These are phyloP conservation scores for Colletotrichum sp. DNA, from an alignment of 2,329 filamentous ascomycete species.

Conservation along the genomic window DNA sequence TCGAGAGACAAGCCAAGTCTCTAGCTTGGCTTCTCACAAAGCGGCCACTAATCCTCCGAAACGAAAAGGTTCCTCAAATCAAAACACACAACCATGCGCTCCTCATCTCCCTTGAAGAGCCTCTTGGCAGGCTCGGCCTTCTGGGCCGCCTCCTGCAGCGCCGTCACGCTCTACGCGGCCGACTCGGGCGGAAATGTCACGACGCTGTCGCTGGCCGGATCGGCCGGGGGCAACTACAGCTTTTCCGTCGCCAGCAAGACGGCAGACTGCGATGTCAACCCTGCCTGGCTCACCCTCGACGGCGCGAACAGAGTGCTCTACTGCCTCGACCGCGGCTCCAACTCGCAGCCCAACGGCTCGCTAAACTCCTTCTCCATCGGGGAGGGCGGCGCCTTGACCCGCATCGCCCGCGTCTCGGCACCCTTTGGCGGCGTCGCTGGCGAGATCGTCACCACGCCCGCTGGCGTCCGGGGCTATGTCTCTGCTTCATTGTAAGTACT, in stretches of 20 bases:
- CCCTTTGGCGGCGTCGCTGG: constrained; percentile 22
- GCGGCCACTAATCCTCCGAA: background rate
- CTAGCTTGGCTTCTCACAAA: background rate
- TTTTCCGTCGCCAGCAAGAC: constrained; percentile 20
- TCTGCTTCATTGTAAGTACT: constrained; percentile 22
- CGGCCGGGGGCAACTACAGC: constrained; percentile 7
- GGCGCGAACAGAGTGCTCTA: constrained; percentile 15
- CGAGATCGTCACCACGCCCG: constrained; percentile 21
- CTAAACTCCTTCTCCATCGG: constrained; percentile 23
- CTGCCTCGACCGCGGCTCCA: constrained; percentile 18
- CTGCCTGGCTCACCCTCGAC: constrained; percentile 20
- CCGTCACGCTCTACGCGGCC: constrained; percentile 22
- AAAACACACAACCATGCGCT: background rate
- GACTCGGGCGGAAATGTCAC: constrained; percentile 23
- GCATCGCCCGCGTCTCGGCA: constrained; percentile 19
- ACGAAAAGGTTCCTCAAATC: background rate
- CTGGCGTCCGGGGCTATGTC: constrained; percentile 22
- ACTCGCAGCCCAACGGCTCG: constrained; percentile 8
- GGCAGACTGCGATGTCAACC: constrained; percentile 20
- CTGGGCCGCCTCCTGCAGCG: constrained; percentile 7
- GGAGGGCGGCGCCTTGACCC: constrained; percentile 15
- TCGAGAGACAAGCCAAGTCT: background rate
- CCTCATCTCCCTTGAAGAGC: background rate
- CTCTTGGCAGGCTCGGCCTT: constrained; percentile 8
- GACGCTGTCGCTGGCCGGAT: constrained; percentile 17